Conservation (phyloP, 176 grass and related monocot genomes). For the Avena insularis region DNA sequence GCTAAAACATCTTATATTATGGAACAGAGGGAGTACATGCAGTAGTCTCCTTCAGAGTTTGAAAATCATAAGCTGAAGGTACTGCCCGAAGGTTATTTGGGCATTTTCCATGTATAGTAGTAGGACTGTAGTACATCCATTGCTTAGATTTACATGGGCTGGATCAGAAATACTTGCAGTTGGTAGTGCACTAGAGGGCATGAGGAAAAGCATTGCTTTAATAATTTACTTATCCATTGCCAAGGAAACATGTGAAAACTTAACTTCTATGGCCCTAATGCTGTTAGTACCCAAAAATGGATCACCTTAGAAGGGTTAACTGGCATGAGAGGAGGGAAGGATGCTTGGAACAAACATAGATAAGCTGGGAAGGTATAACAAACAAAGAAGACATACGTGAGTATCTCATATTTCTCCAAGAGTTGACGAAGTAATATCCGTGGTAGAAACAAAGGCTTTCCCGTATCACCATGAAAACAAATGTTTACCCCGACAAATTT, state of each 20-base stretch:
- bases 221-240: neutral
- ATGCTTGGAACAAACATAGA: constrained; percentile 17
- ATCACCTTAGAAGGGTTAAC: neutral
- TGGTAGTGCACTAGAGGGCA: neutral
- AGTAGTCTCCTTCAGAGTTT: neutral
- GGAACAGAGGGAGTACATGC: neutral
- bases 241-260: neutral
- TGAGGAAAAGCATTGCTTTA: neutral
- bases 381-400: constrained; percentile 14
- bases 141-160: neutral
- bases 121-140: neutral
- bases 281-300: neutral
- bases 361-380: neutral
- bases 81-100: neutral
- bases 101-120: neutral
- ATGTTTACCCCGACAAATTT: constrained; percentile 23
- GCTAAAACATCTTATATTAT: no score
- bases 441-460: neutral
- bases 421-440: neutral
- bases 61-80: neutral
- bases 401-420: neutral
- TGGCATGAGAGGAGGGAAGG: neutral
- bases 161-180: neutral
- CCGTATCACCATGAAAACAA: neutral
- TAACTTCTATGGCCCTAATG: neutral